Evolutionary conservation across 306 rosid species (phyloP).

Genomic region (Vigna radiata): DNA sequence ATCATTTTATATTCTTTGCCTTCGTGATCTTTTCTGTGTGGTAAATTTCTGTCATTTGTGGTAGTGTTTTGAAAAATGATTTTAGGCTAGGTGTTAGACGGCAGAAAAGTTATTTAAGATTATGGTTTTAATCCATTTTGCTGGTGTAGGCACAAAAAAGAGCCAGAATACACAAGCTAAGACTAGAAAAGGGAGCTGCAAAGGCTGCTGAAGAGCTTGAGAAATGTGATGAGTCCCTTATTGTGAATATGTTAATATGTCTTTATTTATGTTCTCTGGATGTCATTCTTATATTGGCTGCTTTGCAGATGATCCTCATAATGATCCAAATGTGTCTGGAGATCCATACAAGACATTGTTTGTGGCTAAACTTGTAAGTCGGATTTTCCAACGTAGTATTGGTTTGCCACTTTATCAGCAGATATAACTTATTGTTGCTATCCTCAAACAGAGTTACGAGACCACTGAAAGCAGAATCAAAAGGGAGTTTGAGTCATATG

Average conservation of each 20-base stretch:
- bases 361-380: constrained; percentile 90
- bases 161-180: constrained; percentile 83
- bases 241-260: not conserved
- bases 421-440: constrained; percentile 36
- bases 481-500: constrained; percentile 99
- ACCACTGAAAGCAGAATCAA: constrained; percentile 95
- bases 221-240: constrained; percentile 67
- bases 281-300: constrained; percentile 37
- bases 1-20: not conserved
- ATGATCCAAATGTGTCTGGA: constrained; percentile 82
- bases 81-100: not conserved
- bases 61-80: not conserved
- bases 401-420: not conserved
- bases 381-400: constrained; percentile 12
- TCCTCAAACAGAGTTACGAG: constrained; percentile 87
- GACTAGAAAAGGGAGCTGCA: constrained; percentile 88
- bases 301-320: constrained; percentile 79
- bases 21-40: not conserved
- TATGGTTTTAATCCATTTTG: constrained; percentile 38
- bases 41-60: constrained; percentile 6
- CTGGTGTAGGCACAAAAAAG: constrained; percentile 69
- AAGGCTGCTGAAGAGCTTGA: constrained; percentile 94
- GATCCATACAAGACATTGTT: constrained; percentile 98
- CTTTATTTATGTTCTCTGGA: constrained; percentile 23
- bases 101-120: not conserved